Evolutionary conservation across 257 asterid species (phyloP), one percentile per base, ranked within the genome.

Genomic region (Solanum ossicruentum): DNA sequence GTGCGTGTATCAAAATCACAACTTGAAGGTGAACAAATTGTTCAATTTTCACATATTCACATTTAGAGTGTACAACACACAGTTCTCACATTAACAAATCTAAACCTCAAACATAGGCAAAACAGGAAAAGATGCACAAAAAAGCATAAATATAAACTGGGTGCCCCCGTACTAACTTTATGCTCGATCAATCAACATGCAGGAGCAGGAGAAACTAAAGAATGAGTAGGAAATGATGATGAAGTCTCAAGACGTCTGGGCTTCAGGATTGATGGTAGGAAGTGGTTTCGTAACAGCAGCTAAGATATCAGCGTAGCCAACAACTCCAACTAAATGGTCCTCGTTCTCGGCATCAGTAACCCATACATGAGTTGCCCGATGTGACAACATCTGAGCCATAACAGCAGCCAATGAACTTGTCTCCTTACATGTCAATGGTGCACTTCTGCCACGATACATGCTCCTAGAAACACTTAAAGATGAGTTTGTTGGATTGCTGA

Each of bases 341-440:
- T 96, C 97, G 10, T 88, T 86, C 49, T 92, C 91, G 16, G 88
- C 92, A 86, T 94, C 98, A 0, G 98, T 95, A n/a, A 97, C 99
- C 99, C 99, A 97, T 55, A 95, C 98, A 71, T 95, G 98, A 10
- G 93, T 93, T 3, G 98, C 98, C 20, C 99, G 90, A 85, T 97
- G 99, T 3, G 99, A 97, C 89, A 97, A 77, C 97, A 97, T 94
- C 92, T 97, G 99, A 8, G 98, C 98, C 99, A 95, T 97, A 0
- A 97, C 98, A 0, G 99, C 99, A 0, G 99, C 99, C 87, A 97
- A 81, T 5, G 99, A 93, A 58, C 95, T 94, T 26, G 97, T 91
- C 5, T 69, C 90, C 88, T 91, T 95, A 86, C 99, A 97, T 4
- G 97, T 97, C 89, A 97, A 86, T 2, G 99, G 99, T 1, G 98